A percentile compares a stretch with the other conserved stretches of the same genome.
phyloP scores from a whole-genome alignment of 192 early-diverging fungal genomes.

The Endogone sp. region DNA sequence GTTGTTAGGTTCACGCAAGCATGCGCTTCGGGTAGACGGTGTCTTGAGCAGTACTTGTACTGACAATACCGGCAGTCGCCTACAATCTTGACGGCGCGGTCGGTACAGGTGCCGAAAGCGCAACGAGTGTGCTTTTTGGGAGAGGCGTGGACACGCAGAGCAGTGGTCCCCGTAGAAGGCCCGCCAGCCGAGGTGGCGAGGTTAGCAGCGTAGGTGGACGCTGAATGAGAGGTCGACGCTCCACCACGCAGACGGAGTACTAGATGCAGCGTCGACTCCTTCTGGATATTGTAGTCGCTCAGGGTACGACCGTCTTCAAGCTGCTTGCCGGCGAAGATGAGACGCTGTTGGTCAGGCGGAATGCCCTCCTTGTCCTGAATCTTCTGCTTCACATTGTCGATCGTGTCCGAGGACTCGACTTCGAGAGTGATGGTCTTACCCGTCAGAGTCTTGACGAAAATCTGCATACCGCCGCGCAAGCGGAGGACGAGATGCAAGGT shows the following conservation, averaged over 20 bases:
- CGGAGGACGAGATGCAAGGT: constrained; percentile 71
- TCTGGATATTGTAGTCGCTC: constrained; percentile 80
- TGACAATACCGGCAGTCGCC: constrained; percentile 68
- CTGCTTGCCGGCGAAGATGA: constrained; percentile 83
- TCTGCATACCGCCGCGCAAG: constrained; percentile 69
- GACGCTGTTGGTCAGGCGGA: constrained; percentile 79
- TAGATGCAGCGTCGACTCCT: constrained; percentile 77
- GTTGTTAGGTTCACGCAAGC: constrained; percentile 60
- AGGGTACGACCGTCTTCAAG: constrained; percentile 73
- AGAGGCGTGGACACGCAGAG: too few species aligned
- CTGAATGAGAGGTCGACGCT: constrained; percentile 15
- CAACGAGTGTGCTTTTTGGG: constrained; percentile 34
- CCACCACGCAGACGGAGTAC: constrained; percentile 82
- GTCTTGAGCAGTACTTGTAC: constrained; percentile 59
- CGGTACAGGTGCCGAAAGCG: constrained; percentile 39
- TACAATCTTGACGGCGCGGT: constrained; percentile 62
- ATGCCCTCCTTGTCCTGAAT: constrained; percentile 89
- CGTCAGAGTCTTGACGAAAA: constrained; percentile 84
- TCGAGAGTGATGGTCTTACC: constrained; percentile 98
- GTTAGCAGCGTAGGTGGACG: neutral
- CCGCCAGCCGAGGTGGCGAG: too few species aligned
- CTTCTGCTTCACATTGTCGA: constrained; percentile 80
- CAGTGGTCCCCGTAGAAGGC: too few species aligned
- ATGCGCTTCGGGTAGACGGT: constrained; percentile 75
- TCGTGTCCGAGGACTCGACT: constrained; percentile 72